Percentiles rank a stretch among this genome's conserved stretches.
Evolutionary conservation across 768 basidiomycete genomes (phyloP).

Genomic region (Pleurotus citrinopileatus): DNA sequence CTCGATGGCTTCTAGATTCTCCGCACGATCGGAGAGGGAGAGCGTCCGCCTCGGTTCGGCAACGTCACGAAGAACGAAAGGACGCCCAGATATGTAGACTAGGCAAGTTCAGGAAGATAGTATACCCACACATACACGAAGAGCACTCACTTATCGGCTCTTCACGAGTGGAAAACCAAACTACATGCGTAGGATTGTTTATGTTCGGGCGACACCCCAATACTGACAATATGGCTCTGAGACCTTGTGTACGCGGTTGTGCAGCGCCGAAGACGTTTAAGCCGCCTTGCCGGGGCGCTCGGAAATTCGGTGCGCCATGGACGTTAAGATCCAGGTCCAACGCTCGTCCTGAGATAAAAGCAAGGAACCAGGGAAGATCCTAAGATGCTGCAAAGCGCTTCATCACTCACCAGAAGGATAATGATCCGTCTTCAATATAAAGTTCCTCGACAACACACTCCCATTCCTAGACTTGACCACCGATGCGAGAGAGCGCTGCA

Average conservation of each 20-base stretch:
- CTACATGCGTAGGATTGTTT: conserved; percentile 65
- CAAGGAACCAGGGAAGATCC: too few species aligned
- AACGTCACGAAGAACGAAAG: conserved; percentile 89
- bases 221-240: conserved; percentile 85
- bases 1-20: conserved; percentile 94
- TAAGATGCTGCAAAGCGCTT: neutral
- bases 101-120: conserved; percentile 11
- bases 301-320: conserved; percentile 94
- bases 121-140: conserved; percentile 4
- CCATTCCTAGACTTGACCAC: conserved; percentile 83
- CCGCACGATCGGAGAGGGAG: conserved; percentile 85
- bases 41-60: conserved; percentile 79
- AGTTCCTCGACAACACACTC: conserved; percentile 82
- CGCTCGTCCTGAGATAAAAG: conserved; percentile 63
- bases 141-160: conserved; percentile 79
- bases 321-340: conserved; percentile 89
- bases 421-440: conserved; percentile 93
- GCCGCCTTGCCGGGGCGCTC: conserved; percentile 72
- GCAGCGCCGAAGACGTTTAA: conserved; percentile 95
- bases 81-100: conserved; percentile 88
- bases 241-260: conserved; percentile 89
- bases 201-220: conserved; percentile 71
- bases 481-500: conserved; percentile 65
- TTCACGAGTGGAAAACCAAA: conserved; percentile 97
- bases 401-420: conserved; percentile 64